Percentiles rank a stretch among this genome's conserved stretches.
Evolutionary conservation across 202 grass and related monocot genomes (phyloP).

Genomic region (Digitaria exilis): DNA sequence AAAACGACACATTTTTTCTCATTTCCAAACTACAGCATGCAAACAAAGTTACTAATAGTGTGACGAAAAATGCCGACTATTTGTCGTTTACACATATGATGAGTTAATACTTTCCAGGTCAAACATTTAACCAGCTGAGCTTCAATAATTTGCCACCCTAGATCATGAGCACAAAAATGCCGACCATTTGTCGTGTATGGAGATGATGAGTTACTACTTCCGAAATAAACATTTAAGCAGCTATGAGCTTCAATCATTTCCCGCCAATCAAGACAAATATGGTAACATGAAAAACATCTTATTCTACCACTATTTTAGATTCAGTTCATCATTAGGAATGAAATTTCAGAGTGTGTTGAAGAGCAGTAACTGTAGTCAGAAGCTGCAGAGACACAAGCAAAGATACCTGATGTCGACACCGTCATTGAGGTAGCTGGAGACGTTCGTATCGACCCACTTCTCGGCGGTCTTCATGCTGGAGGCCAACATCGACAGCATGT

Average conservation of each 20-base stretch:
- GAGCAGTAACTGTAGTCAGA: constrained; percentile 1
- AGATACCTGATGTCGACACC: constrained; percentile 79
- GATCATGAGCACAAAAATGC: neutral
- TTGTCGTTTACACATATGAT: neutral
- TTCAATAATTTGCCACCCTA: neutral
- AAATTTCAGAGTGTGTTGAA: constrained; percentile 11
- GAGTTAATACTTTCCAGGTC: constrained; percentile 7
- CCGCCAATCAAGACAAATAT: neutral
- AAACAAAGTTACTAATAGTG: neutral
- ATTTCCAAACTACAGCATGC: neutral
- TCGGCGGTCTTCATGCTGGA: constrained; percentile 67
- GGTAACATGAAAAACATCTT: neutral
- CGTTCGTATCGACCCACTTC: constrained; percentile 87
- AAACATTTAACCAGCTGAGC: constrained; percentile 9
- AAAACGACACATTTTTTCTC: neutral
- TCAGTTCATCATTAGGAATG: neutral
- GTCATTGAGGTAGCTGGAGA: constrained; percentile 64
- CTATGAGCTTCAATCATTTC: neutral
- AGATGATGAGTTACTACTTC: constrained; percentile 7
- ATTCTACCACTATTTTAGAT: neutral
- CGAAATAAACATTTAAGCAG: neutral
- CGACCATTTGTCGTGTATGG: neutral
- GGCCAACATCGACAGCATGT: constrained; percentile 65
- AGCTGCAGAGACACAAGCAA: neutral
- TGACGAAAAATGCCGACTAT: neutral